Conservation (phyloP, 2,329 filamentous ascomycete genomes). For the Madurella fahalii region DNA sequence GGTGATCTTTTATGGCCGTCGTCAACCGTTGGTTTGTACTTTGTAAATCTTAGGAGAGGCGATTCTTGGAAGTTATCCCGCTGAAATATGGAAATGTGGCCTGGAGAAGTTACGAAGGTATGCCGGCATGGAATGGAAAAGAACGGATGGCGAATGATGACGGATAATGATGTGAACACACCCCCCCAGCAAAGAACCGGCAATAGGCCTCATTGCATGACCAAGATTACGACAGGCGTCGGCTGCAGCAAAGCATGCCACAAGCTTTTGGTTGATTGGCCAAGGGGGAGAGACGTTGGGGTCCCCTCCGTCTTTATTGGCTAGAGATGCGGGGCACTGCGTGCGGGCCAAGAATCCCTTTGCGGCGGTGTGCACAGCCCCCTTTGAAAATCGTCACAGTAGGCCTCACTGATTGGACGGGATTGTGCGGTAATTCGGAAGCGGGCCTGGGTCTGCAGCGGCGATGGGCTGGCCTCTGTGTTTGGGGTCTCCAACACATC, state of each 20-base stretch:
- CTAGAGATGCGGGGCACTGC: neutral
- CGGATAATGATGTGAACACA: constrained; percentile 5
- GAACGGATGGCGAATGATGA: neutral
- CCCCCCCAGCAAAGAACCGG: neutral
- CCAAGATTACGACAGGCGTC: too few species aligned
- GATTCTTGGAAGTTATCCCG: too few species aligned
- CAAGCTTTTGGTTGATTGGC: neutral
- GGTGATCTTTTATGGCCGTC: too few species aligned
- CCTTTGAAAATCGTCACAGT: neutral
- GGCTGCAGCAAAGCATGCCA: too few species aligned
- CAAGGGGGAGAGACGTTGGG: neutral
- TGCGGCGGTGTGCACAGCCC: neutral
- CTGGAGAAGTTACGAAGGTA: too few species aligned
- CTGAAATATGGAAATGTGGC: too few species aligned
- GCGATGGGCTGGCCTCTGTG: neutral
- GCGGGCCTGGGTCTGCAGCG: neutral
- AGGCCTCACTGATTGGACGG: neutral
- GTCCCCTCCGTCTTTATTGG: neutral
- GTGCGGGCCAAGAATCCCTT: neutral
- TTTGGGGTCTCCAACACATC: constrained; percentile 13
- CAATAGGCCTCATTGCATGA: too few species aligned
- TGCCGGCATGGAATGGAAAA: neutral
- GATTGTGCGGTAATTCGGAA: neutral
- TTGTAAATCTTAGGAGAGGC: too few species aligned
- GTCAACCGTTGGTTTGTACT: too few species aligned